Conservation (phyloP, 2,329 filamentous ascomycete genomes). For the Sporothrix protearum region DNA sequence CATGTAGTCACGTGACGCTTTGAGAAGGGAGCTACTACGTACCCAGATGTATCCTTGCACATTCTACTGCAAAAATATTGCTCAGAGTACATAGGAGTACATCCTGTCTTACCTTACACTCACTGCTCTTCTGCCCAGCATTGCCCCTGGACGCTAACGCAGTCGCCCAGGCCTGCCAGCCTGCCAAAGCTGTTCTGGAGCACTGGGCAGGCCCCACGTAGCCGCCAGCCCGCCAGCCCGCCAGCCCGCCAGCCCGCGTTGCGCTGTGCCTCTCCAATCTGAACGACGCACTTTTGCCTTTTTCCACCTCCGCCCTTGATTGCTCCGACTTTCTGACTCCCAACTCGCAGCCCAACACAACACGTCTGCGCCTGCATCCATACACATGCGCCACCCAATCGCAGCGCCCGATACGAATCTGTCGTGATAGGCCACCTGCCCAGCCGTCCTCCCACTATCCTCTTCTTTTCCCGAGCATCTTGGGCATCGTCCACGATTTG, state of each 20-base stretch:
- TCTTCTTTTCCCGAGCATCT: not conserved
- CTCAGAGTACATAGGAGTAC: not conserved
- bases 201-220: constrained; percentile 27
- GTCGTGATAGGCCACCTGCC: constrained; percentile 20
- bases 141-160: constrained; percentile 3
- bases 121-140: not conserved
- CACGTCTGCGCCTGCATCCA: constrained; percentile 4
- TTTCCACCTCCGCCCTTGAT: not conserved
- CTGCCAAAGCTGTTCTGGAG: constrained; percentile 1
- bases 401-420: constrained; percentile 12
- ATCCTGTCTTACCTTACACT: not conserved
- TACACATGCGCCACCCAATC: constrained; percentile 13
- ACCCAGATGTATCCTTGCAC: too few species aligned
- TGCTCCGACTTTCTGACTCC: not conserved
- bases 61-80: too few species aligned
- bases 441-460: not conserved
- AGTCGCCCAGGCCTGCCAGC: not conserved
- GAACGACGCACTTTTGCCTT: not conserved
- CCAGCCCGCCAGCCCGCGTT: constrained; percentile 5
- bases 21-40: too few species aligned
- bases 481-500: not conserved
- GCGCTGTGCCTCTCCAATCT: constrained; percentile 12
- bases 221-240: not conserved
- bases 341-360: constrained; percentile 16
- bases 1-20: too few species aligned